Evolutionary conservation across 2,329 filamentous ascomycete genomes (phyloP), one percentile per base, ranked within the genome.

Genomic region (Pseudogymnoascus destructans): DNA sequence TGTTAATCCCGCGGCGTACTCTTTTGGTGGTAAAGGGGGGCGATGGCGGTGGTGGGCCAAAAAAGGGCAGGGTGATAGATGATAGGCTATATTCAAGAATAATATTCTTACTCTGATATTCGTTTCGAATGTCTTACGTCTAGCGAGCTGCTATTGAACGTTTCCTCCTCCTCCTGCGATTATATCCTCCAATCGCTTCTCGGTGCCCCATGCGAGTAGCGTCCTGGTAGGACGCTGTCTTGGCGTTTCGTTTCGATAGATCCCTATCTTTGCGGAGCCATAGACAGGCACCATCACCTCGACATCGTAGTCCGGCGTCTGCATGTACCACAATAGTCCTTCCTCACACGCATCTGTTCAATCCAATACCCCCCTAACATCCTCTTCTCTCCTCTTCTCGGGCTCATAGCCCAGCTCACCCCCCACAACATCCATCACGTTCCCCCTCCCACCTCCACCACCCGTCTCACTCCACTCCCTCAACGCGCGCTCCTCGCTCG

Each of bases 341-440:
- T 13, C 17, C 17, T 38, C 7, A 15, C 10, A 2, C 11, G 8
- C 23, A 54, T 9, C 8, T 54, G 27, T 10, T 36, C 33, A 55
- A 35, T 55, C 52, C 10, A 55, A 21, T 25, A 36, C 52, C 5
- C 33, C 52, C 17, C 52, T 55, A 33, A 55, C 11, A 10, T 36
- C 33, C 52, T 55, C 52, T 15, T 55, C 52, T n/a, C n/a, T 55
- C 7, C 27, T 33, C 27, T 32, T 30, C 15, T 33, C 33, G 3
- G 52, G 52, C 52, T 33, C 30, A 35, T 33, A 55, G 6, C 52
- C 52, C 9, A 55, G 15, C 30, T 33, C 52, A 21, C 1, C 13
- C 7, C 33, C 52, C 6, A 55, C 52, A 21, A 55, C 52, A 33
- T 55, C 52, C 52, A 55, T 55, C 10, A 55, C 11, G n/a, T 35